Evolutionary conservation across 169 alveolate species (phyloP), one percentile per base, ranked within the genome.

Genomic region (Plasmodium adleri): DNA sequence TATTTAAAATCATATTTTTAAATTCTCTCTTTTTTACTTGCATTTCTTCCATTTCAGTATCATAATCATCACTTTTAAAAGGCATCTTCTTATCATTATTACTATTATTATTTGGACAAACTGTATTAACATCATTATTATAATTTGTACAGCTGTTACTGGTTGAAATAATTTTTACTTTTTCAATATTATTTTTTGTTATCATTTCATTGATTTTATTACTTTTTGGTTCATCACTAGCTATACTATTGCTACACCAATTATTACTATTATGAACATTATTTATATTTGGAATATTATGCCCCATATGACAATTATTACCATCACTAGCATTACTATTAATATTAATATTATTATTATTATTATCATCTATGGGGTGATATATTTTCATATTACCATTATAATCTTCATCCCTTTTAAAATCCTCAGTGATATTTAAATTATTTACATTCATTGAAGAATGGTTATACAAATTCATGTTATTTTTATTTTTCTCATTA

Each of bases 31-130:
- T 63, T 56, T 72, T 83, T 83, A 67, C 13, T 15, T 22, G 26
- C 76, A 83, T 50, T 83, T 83, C 85, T 68, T 52, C 83, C 13
- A 83, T 8, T 68, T 83, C 76, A 22, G 76, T 68, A 32, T 67
- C 76, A 70, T 72, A 49, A 2, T 47, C 83, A 47, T 83, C 91
- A 7, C 9, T 43, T 12, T 56, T 26, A 28, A 43, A 47, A 8
- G 15, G 9, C 1, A 8, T 64, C 47, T 13, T 64, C 12, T 26
- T 64, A 3, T 60, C 43, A 9, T 43, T 43, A 47, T 74, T 59
- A 47, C 0, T 15, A 54, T 72, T 54, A 26, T 2, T 43, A 43
- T 72, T 72, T 39, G 28, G 7, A 56, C 54, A 47, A 47, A 0
- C 49, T 47, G 22, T 15, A 43, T 50, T 50, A 3, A 2, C 67